These are phyloP conservation scores for Aspergillus carlsbadensis DNA, from an alignment of 495 filamentous ascomycete species.

Conservation along the genomic window DNA sequence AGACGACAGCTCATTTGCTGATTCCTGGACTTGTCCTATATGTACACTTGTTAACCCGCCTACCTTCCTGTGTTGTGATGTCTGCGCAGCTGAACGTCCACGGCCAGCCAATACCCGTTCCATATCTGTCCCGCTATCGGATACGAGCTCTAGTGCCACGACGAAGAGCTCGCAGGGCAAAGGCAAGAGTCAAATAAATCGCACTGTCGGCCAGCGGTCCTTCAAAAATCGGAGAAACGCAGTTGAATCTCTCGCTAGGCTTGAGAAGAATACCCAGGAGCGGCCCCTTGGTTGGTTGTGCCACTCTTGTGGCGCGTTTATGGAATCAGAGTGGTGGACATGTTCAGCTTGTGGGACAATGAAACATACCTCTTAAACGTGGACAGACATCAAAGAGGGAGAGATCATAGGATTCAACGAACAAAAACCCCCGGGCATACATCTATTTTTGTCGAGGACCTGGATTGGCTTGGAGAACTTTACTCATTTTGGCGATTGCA, in stretches of 20 bases:
- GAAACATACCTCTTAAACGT: conserved; percentile 41
- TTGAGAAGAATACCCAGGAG: conserved; percentile 41
- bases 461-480: too few species aligned
- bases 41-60: conserved; percentile 84
- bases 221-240: conserved; percentile 40
- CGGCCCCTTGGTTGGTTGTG: conserved; percentile 68
- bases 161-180: conserved; percentile 14
- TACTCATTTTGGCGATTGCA: background rate
- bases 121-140: conserved; percentile 13
- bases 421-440: too few species aligned
- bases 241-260: conserved; percentile 32
- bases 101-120: conserved; percentile 28
- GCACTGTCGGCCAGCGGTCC: conserved; percentile 17
- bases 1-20: conserved; percentile 33
- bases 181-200: conserved; percentile 25
- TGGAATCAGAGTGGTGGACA: conserved; percentile 78
- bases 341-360: conserved; percentile 67
- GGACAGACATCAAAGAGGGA: background rate
- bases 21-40: conserved; percentile 69
- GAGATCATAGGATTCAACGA: too few species aligned
- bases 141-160: conserved; percentile 10
- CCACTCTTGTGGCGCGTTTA: conserved; percentile 58
- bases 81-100: conserved; percentile 67
- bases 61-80: conserved; percentile 72
- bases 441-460: too few species aligned